Evolutionary conservation across 2,329 filamentous ascomycete species (phyloP).

Genomic region (Rhinocladiella similis): DNA sequence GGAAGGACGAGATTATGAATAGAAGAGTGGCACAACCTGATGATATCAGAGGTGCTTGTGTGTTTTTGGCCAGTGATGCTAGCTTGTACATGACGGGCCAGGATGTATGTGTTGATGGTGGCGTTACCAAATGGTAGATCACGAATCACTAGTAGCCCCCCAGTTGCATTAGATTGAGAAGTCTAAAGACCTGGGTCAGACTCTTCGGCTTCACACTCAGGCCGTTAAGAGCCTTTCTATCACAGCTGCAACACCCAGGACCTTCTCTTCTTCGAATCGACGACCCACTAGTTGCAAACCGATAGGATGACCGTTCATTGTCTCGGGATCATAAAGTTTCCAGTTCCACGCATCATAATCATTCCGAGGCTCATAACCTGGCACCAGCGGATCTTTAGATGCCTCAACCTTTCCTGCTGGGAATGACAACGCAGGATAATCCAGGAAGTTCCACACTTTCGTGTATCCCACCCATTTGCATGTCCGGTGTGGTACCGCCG

Average conservation of each 20-base stretch:
- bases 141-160: no score
- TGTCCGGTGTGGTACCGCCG: conserved; percentile 35
- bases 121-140: conserved; percentile 29
- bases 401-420: conserved; percentile 39
- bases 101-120: conserved; percentile 50
- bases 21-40: conserved; percentile 49
- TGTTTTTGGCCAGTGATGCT: conserved; percentile 51
- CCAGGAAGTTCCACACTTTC: conserved; percentile 63
- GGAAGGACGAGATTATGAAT: conserved; percentile 54
- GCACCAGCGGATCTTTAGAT: conserved; percentile 38
- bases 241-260: conserved; percentile 45
- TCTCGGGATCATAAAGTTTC: conserved; percentile 46
- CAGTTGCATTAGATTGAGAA: no score
- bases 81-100: conserved; percentile 48
- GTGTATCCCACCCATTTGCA: conserved; percentile 51
- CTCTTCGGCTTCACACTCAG: neutral
- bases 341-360: conserved; percentile 55
- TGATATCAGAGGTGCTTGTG: conserved; percentile 51
- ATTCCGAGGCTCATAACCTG: conserved; percentile 50
- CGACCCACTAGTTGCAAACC: conserved; percentile 55
- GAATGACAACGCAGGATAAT: conserved; percentile 60
- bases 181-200: no score
- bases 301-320: conserved; percentile 49
- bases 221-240: conserved; percentile 11
- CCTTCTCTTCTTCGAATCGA: conserved; percentile 57